These are phyloP conservation scores for Penicillium lividum DNA, from an alignment of 495 filamentous ascomycete genomes.

Conservation along the genomic window DNA sequence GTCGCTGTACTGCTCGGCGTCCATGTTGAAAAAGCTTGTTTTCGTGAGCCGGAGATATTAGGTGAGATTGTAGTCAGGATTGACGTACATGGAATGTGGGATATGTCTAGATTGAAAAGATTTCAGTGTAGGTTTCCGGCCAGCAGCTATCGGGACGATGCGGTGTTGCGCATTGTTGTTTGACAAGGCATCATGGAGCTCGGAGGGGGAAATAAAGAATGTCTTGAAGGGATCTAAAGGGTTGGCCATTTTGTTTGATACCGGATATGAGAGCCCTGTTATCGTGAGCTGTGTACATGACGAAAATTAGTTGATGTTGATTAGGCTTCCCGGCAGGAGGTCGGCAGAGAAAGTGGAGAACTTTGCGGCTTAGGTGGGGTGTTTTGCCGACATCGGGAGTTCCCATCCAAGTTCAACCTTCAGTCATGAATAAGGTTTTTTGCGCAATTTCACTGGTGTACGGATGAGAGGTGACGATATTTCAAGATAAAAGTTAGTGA, in stretches of 20 bases:
- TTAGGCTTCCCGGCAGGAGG: neutral
- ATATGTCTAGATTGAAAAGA: conserved; percentile 28
- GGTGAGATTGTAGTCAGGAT: neutral
- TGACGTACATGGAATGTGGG: conserved; percentile 30
- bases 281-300: neutral
- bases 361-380: neutral
- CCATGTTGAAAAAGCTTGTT: conserved; percentile 37
- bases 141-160: neutral
- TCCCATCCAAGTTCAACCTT: no score
- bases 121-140: neutral
- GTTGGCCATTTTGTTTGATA: neutral
- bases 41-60: neutral
- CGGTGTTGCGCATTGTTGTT: neutral
- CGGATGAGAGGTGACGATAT: no score
- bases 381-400: neutral
- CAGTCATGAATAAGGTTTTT: no score
- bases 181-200: neutral
- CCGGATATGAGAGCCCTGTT: neutral
- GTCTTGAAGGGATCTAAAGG: neutral
- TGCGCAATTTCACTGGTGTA: no score
- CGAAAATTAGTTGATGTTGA: neutral
- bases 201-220: neutral
- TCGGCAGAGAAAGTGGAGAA: neutral
- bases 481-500: no score
- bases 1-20: conserved; percentile 20